phyloP scores from a whole-genome alignment of 2,329 filamentous ascomycete species.

The Pseudogymnoascus pannorum region DNA sequence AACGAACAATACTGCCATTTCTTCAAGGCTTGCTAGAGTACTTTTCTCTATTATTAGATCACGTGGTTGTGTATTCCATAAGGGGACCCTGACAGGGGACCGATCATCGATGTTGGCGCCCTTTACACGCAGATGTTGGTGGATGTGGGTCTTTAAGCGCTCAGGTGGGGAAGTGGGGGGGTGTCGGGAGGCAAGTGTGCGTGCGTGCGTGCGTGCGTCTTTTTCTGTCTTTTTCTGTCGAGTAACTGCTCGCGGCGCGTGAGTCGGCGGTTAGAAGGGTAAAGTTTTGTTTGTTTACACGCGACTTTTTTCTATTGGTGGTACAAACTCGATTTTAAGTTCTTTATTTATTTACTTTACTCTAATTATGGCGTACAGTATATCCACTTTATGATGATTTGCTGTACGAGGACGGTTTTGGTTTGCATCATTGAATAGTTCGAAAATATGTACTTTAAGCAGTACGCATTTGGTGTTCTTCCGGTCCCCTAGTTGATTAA shows the following conservation, averaged over 20 bases:
- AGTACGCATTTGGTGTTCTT: neutral
- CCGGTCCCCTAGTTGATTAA: neutral
- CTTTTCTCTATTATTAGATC: neutral
- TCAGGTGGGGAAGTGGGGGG: conserved; percentile 2
- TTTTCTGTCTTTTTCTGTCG: neutral
- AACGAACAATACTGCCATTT: neutral
- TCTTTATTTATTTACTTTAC: neutral
- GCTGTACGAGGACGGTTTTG: neutral
- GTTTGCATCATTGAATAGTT: neutral
- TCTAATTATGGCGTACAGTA: neutral
- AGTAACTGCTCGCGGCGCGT: neutral
- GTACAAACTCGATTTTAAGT: neutral
- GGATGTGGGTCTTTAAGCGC: conserved; percentile 3
- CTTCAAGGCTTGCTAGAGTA: neutral
- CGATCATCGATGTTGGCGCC: neutral
- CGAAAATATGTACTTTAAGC: neutral
- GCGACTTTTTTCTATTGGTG: neutral
- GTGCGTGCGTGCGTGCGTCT: neutral
- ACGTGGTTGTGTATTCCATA: neutral
- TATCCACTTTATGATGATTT: neutral
- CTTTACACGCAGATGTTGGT: neutral
- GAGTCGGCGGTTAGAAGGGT: neutral
- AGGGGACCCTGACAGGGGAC: conserved; percentile 1
- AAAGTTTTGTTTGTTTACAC: neutral
- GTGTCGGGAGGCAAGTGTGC: neutral